Conservation (phyloP, 148 eudicot genomes). For the Bassia scoparia region DNA sequence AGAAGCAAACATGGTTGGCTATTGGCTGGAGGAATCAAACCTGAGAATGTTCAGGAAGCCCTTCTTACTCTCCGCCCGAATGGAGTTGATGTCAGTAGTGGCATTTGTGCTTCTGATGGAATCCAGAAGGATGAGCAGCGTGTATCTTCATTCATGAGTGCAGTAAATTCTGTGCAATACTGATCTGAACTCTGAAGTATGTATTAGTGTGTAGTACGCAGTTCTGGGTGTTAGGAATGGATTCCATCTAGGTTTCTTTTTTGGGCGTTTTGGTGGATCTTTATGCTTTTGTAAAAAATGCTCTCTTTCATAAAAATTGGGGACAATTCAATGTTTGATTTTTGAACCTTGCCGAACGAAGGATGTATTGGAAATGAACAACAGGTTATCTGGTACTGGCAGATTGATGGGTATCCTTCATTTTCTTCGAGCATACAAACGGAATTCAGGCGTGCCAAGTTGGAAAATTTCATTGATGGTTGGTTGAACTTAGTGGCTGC, state of each 20-base stretch:
- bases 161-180: conserved; percentile 53
- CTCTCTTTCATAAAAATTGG: background rate
- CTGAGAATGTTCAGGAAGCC: conserved; percentile 62
- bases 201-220: background rate
- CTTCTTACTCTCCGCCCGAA: conserved; percentile 59
- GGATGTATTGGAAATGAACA: background rate
- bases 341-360: background rate
- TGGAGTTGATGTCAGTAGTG: conserved; percentile 91
- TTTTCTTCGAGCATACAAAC: no score
- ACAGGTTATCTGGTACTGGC: no score
- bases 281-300: background rate
- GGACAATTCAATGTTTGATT: background rate
- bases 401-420: no score
- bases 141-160: conserved; percentile 58
- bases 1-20: conserved; percentile 84
- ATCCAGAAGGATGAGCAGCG: conserved; percentile 56
- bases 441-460: no score
- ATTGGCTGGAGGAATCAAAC: conserved; percentile 79
- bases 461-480: no score
- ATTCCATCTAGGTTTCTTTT: no score
- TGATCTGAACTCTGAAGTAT: conserved; percentile 11
- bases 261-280: no score
- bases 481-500: no score
- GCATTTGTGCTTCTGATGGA: conserved; percentile 78
- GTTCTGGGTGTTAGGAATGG: background rate